Evolutionary conservation across 306 rosid species (phyloP), one percentile per base, ranked within the genome.

Genomic region (Hippophae gyantsensis): DNA sequence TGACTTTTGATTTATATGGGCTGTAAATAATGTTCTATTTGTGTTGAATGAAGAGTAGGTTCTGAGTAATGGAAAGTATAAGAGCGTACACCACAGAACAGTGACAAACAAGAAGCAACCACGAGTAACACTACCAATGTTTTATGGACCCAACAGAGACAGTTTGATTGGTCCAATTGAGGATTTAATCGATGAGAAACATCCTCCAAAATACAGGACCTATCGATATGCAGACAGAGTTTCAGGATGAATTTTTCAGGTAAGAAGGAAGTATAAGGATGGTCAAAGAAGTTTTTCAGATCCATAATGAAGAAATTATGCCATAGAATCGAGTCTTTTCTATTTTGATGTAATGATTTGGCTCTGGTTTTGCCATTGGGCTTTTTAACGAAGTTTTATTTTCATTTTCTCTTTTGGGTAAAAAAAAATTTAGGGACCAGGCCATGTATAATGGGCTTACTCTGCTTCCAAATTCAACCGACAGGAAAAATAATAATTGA

Each of bases 11-110:
- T 1, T 41, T 53, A 2, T 18, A 53, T 54, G 6, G 9, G 42
- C 18, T 42, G 7, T 13, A 42, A 8, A 57, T 42, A 40, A 38
- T 32, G 1, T 12, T 52, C 23, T 52, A 3, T 12, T 52, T 2
- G 9, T 52, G 23, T 7, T 25, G 26, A 1, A 27, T 2, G 9
- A 48, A 7, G 23, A 1, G 23, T 42, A 78, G 87, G 83, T 74
- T 26, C 27, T 76, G 10, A 76, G 83, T 46, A 81, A 76, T 66
- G 87, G 80, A 69, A 74, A 85, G 63, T 81, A 64, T 27, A 77
- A 60, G 43, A 85, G 85, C 6, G 85, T 81, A 43, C 74, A 58
- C 60, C 84, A 81, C 10, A 77, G 80, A 71, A 85, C 58, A 2
- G 85, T 79, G 13, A 76, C 81, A 23, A 81, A 81, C 69, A 66